Percentiles rank a stretch among this genome's conserved stretches.
Evolutionary conservation across 805 yeast genomes (phyloP).

Genomic region (Helenozyma baotianmanensis): DNA sequence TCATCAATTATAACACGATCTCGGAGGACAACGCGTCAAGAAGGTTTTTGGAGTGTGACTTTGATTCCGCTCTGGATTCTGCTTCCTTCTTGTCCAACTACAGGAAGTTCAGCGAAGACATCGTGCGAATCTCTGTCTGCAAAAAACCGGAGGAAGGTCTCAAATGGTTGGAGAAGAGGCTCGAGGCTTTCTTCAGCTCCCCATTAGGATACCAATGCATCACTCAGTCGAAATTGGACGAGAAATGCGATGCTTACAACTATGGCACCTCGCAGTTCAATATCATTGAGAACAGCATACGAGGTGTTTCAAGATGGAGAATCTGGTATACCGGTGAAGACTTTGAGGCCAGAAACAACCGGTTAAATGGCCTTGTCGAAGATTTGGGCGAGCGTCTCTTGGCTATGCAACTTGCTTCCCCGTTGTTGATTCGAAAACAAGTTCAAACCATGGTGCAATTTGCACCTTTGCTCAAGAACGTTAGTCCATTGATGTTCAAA

Average conservation of each 20-base stretch:
- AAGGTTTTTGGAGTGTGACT: constrained; percentile 74
- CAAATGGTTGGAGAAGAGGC: constrained; percentile 71
- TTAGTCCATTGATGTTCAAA: constrained; percentile 67
- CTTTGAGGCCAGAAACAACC: constrained; percentile 48
- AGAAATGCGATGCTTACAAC: constrained; percentile 60
- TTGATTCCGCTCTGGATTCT: constrained; percentile 80
- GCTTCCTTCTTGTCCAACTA: constrained; percentile 74
- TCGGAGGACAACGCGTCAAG: constrained; percentile 62
- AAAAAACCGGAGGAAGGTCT: constrained; percentile 78
- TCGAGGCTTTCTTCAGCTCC: constrained; percentile 69
- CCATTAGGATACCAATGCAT: constrained; percentile 63
- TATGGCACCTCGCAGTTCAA: constrained; percentile 78
- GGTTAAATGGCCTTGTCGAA: constrained; percentile 55
- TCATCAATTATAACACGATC: constrained; percentile 66
- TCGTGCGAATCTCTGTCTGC: constrained; percentile 83
- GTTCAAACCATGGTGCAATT: constrained; percentile 92
- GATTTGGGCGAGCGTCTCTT: constrained; percentile 69
- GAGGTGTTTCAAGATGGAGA: constrained; percentile 94
- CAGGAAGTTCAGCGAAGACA: constrained; percentile 82
- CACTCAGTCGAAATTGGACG: constrained; percentile 49
- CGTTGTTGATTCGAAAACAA: constrained; percentile 75
- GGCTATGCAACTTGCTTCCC: constrained; percentile 72
- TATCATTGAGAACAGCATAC: constrained; percentile 81
- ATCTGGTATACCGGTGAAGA: constrained; percentile 73
- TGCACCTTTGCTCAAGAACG: constrained; percentile 82